Evolutionary conservation across 2,329 filamentous ascomycete species (phyloP), one percentile per base, ranked within the genome.

Genomic region (Ceratocystis smalleyi): DNA sequence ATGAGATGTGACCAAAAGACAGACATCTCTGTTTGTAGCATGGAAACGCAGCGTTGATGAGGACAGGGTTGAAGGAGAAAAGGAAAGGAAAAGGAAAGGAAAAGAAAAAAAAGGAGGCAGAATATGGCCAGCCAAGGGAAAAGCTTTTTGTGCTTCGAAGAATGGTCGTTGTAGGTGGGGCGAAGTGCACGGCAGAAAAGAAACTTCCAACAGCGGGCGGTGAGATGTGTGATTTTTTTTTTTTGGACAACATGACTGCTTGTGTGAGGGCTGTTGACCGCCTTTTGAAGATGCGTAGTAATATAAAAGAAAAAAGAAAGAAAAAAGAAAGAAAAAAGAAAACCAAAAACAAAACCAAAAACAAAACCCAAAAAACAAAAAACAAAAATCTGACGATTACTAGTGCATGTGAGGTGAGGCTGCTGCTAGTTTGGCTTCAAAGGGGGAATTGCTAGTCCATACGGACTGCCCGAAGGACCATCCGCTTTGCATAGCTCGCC

Each of bases 21-120:
- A 30, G 43, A 67, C 68, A 70, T 79, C 79, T 89, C 81, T 78
- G 82, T 83, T 83, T 88, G 87, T 86, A 87, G 88, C 88, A 91
- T 91, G 89, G 88, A 91, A 91, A 91, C 87, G 87, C 88, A 88
- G 88, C 89, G 82, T 89, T 91, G 86, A 84, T 81, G 83, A 87
- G 87, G 87, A 85, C 84, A 87, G 83, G 85, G 84, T 85, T 88
- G 74, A 69, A 67, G 70, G 75, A 75, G 74, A 72, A 74, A 72
- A 76, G 75, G 27, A 75, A 74, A 72, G 74, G 72, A 76, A 40
- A 15, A 40, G 10, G 3, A 40, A 40, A 12, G 75, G 72, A 71
- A 71, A 54, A 27, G 27, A 61, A 40, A 24, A 49, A 47, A 61
- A 64, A n/a, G n/a, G 27, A 43, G 6, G 15, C 19, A 10, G 27